phyloP scores from a whole-genome alignment of 2,329 filamentous ascomycete genomes.

The Zymoseptoria ardabiliae region DNA sequence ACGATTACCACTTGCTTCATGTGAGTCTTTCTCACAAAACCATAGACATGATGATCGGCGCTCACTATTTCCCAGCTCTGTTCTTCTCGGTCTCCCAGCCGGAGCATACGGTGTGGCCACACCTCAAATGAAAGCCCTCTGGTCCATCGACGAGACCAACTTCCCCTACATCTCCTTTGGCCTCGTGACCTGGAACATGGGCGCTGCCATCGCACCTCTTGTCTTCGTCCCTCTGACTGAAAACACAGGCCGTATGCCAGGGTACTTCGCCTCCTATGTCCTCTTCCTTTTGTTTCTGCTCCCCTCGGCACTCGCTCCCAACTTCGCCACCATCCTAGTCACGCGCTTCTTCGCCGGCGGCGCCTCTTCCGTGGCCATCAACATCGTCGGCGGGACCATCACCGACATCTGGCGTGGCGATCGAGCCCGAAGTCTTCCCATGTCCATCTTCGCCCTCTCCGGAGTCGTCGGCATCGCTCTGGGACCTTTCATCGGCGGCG shows the following conservation, averaged over 20 bases:
- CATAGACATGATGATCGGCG: conserved; percentile 1
- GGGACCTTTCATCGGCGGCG: conserved; percentile 28
- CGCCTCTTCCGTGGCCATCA: conserved; percentile 24
- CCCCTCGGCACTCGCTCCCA: conserved; percentile 43
- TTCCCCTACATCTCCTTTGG: conserved; percentile 29
- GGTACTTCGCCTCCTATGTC: conserved; percentile 24
- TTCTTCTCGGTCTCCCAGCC: conserved; percentile 24
- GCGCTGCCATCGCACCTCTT: conserved; percentile 25
- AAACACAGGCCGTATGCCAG: conserved; percentile 23
- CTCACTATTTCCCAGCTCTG: conserved; percentile 19
- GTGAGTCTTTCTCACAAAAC: conserved; percentile 1
- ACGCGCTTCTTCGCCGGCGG: conserved; percentile 31
- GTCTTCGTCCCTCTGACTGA: conserved; percentile 28
- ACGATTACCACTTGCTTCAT: conserved; percentile 26
- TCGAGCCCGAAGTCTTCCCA: conserved; percentile 23
- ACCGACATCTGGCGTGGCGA: conserved; percentile 29
- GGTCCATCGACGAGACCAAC: conserved; percentile 16
- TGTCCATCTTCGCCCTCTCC: conserved; percentile 27
- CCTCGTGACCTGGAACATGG: conserved; percentile 28
- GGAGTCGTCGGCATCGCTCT: conserved; percentile 27
- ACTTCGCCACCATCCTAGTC: conserved; percentile 53
- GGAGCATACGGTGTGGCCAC: conserved; percentile 25
- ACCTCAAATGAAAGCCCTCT: conserved; percentile 19
- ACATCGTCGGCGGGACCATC: conserved; percentile 24
- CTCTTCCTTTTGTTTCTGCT: conserved; percentile 26